These are phyloP conservation scores for Mucor lusitanicus DNA, from an alignment of 371 early-diverging fungal species.

Conservation along the genomic window DNA sequence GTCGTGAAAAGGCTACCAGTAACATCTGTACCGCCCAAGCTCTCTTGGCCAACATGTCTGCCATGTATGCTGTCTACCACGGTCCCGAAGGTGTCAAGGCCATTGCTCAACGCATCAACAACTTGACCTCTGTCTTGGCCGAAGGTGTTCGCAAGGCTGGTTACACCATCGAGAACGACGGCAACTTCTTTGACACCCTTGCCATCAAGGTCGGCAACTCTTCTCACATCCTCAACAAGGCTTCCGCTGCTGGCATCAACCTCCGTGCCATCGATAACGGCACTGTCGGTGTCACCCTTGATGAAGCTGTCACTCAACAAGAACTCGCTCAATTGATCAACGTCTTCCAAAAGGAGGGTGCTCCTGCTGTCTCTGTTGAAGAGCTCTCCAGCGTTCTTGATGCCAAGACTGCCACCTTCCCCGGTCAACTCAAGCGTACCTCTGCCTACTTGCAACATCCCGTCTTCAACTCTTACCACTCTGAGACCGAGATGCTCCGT, in stretches of 20 bases:
- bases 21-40: conserved; percentile 98
- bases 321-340: conserved; percentile 79
- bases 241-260: conserved; percentile 82
- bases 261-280: conserved; percentile 76
- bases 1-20: conserved; percentile 96
- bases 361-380: conserved; percentile 49
- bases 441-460: conserved; percentile 81
- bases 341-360: conserved; percentile 66
- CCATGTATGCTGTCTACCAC: conserved; percentile 97
- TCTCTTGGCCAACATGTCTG: conserved; percentile 90
- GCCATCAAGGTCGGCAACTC: conserved; percentile 72
- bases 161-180: conserved; percentile 75
- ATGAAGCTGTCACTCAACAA: conserved; percentile 84
- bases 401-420: conserved; percentile 53
- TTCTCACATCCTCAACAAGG: conserved; percentile 68
- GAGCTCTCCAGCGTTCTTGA: conserved; percentile 44
- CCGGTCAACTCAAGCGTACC: conserved; percentile 71
- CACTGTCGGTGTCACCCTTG: conserved; percentile 84
- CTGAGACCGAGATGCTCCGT: conserved; percentile 98
- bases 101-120: conserved; percentile 92
- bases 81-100: conserved; percentile 90
- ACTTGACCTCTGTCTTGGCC: conserved; percentile 84
- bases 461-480: conserved; percentile 93
- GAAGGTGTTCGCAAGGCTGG: conserved; percentile 71
- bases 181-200: conserved; percentile 91